Base-by-base conservation (phyloP, 164 flowering plant species). In the Magnolia changhungtana region DNA sequence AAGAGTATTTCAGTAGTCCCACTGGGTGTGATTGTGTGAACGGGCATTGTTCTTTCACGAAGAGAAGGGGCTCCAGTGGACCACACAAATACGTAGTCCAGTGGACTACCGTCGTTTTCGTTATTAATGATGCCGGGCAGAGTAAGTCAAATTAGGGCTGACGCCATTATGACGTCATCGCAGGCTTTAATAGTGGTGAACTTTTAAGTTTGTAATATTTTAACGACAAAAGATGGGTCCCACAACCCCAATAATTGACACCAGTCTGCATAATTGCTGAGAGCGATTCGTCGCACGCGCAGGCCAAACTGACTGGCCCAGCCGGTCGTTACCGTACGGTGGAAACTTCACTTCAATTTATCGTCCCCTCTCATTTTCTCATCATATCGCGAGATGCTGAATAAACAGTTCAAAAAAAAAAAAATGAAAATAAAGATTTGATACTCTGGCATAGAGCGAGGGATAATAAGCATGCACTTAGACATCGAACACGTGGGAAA, bases 241-340 rank as follows among this genome's bases (percentile, higher is more conserved):
- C 16, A 10, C 14, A 9, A 1, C 31, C 9, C 69, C 69, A 66
- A 66, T 66, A 66, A 66, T 66, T 21, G 69, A 66, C 14, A 45
- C 69, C 16, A 27, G 69, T 24, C 29, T 27, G 69, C 24, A 66
- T 66, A 66, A 66, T 66, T 66, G 31, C 27, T 21, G 68, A 65
- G 68, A 3, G 69, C 14, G 69, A 66, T 66, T 66, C 69, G 69
- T 66, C 69, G 69, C 69, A 66, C 31, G 69, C 69, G 24, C 69
- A 66, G 18, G 61, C 61, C 14, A 24, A 19, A 27, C 69, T 23
- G 69, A 24, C 29, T 66, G 69, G 45, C 24, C 29, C 29, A 66
- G 19, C 2, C 61, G 61, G 61, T 55, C 0, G 61, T 55, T 55
- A 11, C 18, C 10, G 61, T 55, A 55, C 61, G 18, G 61, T 13